phyloP scores from a whole-genome alignment of 1,139 yeast genomes.

The Hansenula lynferdii region DNA sequence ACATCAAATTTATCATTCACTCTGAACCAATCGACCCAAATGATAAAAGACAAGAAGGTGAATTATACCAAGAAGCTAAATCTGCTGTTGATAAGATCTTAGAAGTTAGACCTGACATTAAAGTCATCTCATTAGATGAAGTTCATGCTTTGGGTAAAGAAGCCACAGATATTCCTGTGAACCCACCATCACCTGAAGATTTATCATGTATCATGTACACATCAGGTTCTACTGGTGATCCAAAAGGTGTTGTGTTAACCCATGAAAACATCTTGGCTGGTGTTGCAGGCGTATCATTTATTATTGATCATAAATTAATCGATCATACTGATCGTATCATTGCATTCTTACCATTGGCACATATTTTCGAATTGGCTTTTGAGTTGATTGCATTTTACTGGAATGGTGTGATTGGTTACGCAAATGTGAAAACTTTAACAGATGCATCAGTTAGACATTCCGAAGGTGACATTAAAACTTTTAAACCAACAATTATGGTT shows the following conservation, averaged over 20 bases:
- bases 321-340: slow-evolving; percentile 61
- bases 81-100: slow-evolving; percentile 53
- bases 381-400: slow-evolving; percentile 79
- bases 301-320: slow-evolving; percentile 52
- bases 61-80: slow-evolving; percentile 48
- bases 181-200: slow-evolving; percentile 67
- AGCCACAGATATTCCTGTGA: slow-evolving; percentile 32
- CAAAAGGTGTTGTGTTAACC: slow-evolving; percentile 90
- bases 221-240: slow-evolving; percentile 96
- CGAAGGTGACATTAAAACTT: slow-evolving; percentile 80
- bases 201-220: slow-evolving; percentile 95
- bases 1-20: slow-evolving; percentile 68
- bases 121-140: slow-evolving; percentile 62
- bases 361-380: slow-evolving; percentile 87
- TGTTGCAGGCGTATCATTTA: slow-evolving; percentile 71
- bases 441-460: slow-evolving; percentile 81
- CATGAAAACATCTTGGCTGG: slow-evolving; percentile 81
- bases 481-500: slow-evolving; percentile 91
- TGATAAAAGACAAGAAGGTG: slow-evolving; percentile 64
- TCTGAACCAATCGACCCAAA: slow-evolving; percentile 53
- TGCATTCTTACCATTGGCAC: slow-evolving; percentile 93
- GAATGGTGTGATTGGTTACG: slow-evolving; percentile 92
- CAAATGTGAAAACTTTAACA: slow-evolving; percentile 85
- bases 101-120: slow-evolving; percentile 71
- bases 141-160: slow-evolving; percentile 58